Base-by-base conservation (phyloP, 495 filamentous ascomycete species). In the Xylaria castorea region DNA sequence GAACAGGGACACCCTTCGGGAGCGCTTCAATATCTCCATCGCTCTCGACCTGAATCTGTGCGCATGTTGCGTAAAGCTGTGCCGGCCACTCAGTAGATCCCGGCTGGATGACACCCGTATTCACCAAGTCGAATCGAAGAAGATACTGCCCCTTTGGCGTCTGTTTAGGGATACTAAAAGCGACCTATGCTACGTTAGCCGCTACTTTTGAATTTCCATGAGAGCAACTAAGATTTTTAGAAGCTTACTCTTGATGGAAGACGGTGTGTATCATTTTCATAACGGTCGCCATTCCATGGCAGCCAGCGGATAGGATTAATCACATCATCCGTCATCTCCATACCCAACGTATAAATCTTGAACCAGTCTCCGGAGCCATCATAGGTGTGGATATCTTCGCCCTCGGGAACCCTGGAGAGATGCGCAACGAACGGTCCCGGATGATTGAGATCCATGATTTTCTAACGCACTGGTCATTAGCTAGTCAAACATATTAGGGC, bases 291-390 rank as follows among this genome's bases (percentile, higher is more conserved):
- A 16, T 68, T 68, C 48, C 51, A 68, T 7, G 66, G 30, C 9
- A 57, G 8, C 44, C 50, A 68, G 3, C 40, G 66, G 36, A 55
- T 27, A 4, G 66, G 50, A 3, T 53, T 11, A 9, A 11, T 12
- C 32, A 18, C 12, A 30, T 68, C 32, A 9, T 58, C 22, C 7
- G 12, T 18, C 9, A 53, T 44, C 1, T 57, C 66, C 16, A 68
- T n/a, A 1, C 66, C 66, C 18, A 68, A n/a, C 18, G 66, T 58
- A 36, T 55, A 42, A 11, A 68, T 68, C 66, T 68, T 68, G 1
- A 68, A 32, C 66, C 66, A 68, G 14, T 68, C 66, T 40, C 66
- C 66, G 1, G 66, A 68, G 11, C 66, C 66, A 20, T 68, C 66
- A 22, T 68, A 68, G 0, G 27, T 6, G 4, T n/a, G 44, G 14